Evolutionary conservation across 495 filamentous ascomycete species (phyloP).

Genomic region (Lineolata rhizophorae): DNA sequence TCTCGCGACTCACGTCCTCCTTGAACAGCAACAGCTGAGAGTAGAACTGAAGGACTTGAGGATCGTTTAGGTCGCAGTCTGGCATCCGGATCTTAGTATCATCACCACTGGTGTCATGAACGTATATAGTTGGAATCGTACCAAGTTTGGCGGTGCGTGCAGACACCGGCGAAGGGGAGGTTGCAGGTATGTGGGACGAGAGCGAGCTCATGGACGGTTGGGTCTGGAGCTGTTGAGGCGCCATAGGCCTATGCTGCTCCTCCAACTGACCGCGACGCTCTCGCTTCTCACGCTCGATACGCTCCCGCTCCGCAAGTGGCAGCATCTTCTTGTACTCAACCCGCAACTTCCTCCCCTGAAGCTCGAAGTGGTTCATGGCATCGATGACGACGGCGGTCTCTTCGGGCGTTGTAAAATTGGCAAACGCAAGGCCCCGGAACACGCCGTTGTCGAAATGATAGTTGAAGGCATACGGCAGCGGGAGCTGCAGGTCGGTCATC

Average conservation of each 20-base stretch:
- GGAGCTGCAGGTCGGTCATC: constrained; percentile 80
- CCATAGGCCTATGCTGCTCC: constrained; percentile 58
- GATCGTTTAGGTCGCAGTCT: constrained; percentile 80
- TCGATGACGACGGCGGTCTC: constrained; percentile 85
- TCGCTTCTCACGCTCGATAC: constrained; percentile 92
- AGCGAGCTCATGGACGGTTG: constrained; percentile 73
- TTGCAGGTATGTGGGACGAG: constrained; percentile 35
- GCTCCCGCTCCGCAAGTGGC: constrained; percentile 75
- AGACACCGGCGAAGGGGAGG: constrained; percentile 51
- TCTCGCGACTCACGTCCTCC: constrained; percentile 52
- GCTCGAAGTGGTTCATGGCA: constrained; percentile 78
- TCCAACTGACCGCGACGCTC: constrained; percentile 91
- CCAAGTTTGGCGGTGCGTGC: constrained; percentile 37
- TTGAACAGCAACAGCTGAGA: constrained; percentile 76
- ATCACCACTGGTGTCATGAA: no score
- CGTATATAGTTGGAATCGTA: constrained; percentile 14
- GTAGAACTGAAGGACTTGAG: constrained; percentile 66
- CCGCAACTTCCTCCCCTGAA: constrained; percentile 79
- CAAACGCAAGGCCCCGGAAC: constrained; percentile 88
- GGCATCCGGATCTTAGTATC: no score
- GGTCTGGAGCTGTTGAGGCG: constrained; percentile 44
- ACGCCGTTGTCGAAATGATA: constrained; percentile 98
- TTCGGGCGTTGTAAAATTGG: constrained; percentile 90
- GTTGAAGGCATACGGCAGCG: constrained; percentile 94
- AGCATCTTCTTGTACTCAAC: constrained; percentile 99